A percentile compares a stretch with the other conserved stretches of the same genome.
phyloP scores from a whole-genome alignment of 805 yeast species.

The Starmerella floricola region DNA sequence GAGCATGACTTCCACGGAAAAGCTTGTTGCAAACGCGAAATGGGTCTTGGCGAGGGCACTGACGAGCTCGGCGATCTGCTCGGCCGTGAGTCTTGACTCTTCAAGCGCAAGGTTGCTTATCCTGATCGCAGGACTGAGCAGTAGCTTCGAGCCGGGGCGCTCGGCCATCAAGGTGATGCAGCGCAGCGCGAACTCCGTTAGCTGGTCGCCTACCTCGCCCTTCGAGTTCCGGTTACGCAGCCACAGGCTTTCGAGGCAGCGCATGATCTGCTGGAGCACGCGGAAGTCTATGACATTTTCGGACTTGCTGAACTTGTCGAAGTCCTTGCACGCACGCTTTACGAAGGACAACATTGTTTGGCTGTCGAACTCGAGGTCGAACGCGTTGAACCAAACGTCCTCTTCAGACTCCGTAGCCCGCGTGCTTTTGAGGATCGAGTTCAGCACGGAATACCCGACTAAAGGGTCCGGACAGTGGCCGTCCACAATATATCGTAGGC shows the following conservation, averaged over 20 bases:
- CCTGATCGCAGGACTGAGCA: slow-evolving; percentile 15
- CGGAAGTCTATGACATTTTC: slow-evolving; percentile 14
- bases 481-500: slow-evolving; percentile 1
- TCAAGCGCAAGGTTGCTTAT: slow-evolving; percentile 5
- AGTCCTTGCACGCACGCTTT: neutral
- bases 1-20: slow-evolving; percentile 6
- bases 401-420: neutral
- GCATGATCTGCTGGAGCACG: slow-evolving; percentile 17
- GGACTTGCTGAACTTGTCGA: neutral
- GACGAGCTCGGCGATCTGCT: neutral
- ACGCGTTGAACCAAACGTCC: neutral
- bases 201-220: neutral
- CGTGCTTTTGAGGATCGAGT: slow-evolving; percentile 1
- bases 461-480: slow-evolving; percentile 4
- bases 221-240: neutral
- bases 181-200: slow-evolving; percentile 3
- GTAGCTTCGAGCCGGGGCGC: slow-evolving; percentile 14
- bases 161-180: slow-evolving; percentile 6
- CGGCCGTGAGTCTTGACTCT: slow-evolving; percentile 5
- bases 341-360: neutral
- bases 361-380: neutral
- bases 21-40: slow-evolving; percentile 3
- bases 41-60: slow-evolving; percentile 2
- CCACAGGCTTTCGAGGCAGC: slow-evolving; percentile 16
- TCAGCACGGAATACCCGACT: slow-evolving; percentile 9